Evolutionary conservation across 2,329 filamentous ascomycete genomes (phyloP).

Genomic region (Fusarium robinianum): DNA sequence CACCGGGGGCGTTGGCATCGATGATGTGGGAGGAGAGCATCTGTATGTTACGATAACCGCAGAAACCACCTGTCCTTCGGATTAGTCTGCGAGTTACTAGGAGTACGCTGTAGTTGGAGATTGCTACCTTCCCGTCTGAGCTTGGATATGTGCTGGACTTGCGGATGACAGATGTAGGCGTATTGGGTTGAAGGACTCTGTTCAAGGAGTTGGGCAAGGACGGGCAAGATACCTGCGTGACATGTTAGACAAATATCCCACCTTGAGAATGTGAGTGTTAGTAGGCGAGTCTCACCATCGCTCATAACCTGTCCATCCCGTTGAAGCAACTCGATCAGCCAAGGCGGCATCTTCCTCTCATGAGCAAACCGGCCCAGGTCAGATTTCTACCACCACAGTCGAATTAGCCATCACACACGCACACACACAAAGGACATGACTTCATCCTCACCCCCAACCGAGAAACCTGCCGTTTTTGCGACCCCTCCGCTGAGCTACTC

Average conservation of each 20-base stretch:
- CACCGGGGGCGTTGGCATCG: constrained; percentile 58
- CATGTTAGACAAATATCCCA: constrained; percentile 15
- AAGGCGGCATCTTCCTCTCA: constrained; percentile 74
- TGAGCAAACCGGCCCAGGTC: constrained; percentile 74
- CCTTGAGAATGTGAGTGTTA: no score
- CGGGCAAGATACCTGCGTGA: constrained; percentile 60
- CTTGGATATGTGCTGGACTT: constrained; percentile 80
- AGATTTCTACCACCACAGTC: constrained; percentile 51
- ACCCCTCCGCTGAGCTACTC: constrained; percentile 6
- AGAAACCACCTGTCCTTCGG: constrained; percentile 74
- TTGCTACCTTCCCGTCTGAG: constrained; percentile 68
- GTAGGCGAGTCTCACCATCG: constrained; percentile 47
- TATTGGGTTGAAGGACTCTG: constrained; percentile 65
- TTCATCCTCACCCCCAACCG: constrained; percentile 35
- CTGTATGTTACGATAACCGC: constrained; percentile 93
- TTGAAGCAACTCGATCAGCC: constrained; percentile 66
- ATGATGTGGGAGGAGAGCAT: constrained; percentile 84
- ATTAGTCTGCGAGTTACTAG: constrained; percentile 8
- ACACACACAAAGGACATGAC: not conserved
- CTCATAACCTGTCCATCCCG: constrained; percentile 60
- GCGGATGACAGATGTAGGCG: constrained; percentile 79
- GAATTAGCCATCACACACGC: constrained; percentile 2
- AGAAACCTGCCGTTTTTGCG: constrained; percentile 13
- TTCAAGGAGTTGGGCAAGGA: constrained; percentile 66
- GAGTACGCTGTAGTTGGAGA: not conserved